Base-by-base conservation (phyloP, 768 basidiomycete genomes). In the Antrodiella citrinella region DNA sequence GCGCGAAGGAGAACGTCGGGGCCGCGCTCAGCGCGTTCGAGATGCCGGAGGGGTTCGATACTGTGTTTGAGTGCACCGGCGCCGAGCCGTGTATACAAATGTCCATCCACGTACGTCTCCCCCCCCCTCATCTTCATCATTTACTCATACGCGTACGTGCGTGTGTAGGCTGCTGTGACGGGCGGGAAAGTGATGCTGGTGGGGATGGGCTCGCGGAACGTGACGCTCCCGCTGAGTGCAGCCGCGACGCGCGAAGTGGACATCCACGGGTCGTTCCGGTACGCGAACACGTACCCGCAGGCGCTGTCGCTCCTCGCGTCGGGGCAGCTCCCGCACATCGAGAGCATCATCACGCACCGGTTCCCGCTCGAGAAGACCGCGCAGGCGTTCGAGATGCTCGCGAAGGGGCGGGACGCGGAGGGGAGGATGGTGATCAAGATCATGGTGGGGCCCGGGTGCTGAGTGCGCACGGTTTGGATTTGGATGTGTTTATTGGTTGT, bases 51-150 rank as follows among this genome's bases (percentile, higher is more conserved):
- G 95, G 95, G 24, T 95, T 91, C 68, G 92, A 96, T 65, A 73
- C 89, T 61, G 85, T 97, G 45, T 89, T 94, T 61, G 94, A 98
- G 67, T 98, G 94, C 68, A 93, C 92, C 11, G 94, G 94, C 54
- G 91, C 91, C 2, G 92, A 95, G 66, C 75, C 81, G 26, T 91
- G 88, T 62, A 91, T 95, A 62, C 91, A 95, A 64, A 84, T 90
- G 81, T 84, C 88, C 46, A 76, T 94, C 54, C 81, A 88, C 69
- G 91, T 93, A 70, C 74, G 91, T 76, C 21, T 46, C 51, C 54
- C 51, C 48, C 45, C 41, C 26, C 30, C 51, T 47, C 30, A 10
- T 38, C 35, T 38, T 38, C 18, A 10, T 18, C 35, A 38, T 18
- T 38, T 18, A 38, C 35, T 38, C 35, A 10, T 38, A 10, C 35